phyloP scores from a whole-genome alignment of 768 basidiomycete genomes.

The Glaciozyma antarctica region DNA sequence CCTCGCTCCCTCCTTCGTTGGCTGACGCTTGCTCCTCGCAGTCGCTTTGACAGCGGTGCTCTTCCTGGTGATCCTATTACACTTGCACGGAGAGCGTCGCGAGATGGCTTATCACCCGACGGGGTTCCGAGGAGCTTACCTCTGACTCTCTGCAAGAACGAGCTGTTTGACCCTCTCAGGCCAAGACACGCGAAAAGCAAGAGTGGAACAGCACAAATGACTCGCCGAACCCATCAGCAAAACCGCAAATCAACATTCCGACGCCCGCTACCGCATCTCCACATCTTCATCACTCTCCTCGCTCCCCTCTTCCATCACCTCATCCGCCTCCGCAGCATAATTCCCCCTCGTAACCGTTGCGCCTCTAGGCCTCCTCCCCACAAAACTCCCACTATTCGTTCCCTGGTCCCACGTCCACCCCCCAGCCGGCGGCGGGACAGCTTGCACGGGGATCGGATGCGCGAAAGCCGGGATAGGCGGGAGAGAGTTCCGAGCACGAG shows the following conservation, averaged over 20 bases:
- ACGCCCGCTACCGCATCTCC: background rate
- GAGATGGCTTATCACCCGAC: background rate
- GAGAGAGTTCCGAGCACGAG: background rate
- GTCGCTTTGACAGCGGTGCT: slow-evolving; percentile 59
- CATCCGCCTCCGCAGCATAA: background rate
- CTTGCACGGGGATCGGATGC: background rate
- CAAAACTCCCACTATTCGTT: background rate
- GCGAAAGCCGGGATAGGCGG: background rate
- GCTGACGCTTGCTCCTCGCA: slow-evolving; percentile 16
- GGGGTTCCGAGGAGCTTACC: too few relatives aligned
- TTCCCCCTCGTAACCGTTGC: slow-evolving; percentile 13
- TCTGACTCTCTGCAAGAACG: too few relatives aligned
- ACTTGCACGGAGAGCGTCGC: slow-evolving; percentile 43
- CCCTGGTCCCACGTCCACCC: background rate
- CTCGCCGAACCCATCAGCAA: too few relatives aligned
- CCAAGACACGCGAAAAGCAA: too few relatives aligned
- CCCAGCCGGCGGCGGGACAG: slow-evolving; percentile 8
- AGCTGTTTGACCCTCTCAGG: too few relatives aligned
- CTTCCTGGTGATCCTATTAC: slow-evolving; percentile 50
- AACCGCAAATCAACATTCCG: too few relatives aligned
- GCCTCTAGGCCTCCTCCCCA: background rate
- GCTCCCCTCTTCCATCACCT: background rate
- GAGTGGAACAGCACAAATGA: too few relatives aligned
- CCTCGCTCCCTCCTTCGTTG: background rate
- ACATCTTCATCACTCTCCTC: slow-evolving; percentile 4